A percentile compares a stretch with the other conserved stretches of the same genome.
phyloP scores from a whole-genome alignment of 192 early-diverging fungal species.

The Hyaloraphidium curvatum region DNA sequence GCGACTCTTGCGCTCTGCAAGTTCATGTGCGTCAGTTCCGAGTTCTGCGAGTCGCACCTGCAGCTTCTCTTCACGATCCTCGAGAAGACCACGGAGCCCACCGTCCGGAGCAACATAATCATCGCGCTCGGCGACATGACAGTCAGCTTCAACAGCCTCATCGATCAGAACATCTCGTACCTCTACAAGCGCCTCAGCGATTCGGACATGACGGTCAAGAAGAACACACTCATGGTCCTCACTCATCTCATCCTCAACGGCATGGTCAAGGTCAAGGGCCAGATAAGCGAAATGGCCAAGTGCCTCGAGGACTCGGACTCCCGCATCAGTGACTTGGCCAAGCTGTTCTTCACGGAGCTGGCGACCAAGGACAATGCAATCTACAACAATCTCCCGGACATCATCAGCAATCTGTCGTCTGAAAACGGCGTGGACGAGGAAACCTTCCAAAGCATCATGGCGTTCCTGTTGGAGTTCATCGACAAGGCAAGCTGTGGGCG shows the following conservation, averaged over 20 bases:
- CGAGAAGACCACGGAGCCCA: constrained; percentile 59
- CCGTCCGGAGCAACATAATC: constrained; percentile 81
- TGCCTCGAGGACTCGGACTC: constrained; percentile 75
- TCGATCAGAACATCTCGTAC: constrained; percentile 89
- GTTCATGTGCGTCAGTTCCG: constrained; percentile 89
- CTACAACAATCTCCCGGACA: constrained; percentile 98
- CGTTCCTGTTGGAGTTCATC: constrained; percentile 88
- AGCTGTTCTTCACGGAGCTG: constrained; percentile 91
- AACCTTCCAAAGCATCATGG: constrained; percentile 75
- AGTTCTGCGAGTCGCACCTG: constrained; percentile 85
- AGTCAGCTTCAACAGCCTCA: constrained; percentile 89
- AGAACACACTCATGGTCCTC: constrained; percentile 96
- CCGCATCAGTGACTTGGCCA: constrained; percentile 78
- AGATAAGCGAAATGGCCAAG: constrained; percentile 96
- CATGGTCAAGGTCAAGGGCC: constrained; percentile 98
- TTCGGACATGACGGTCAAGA: constrained; percentile 60
- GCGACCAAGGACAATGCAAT: constrained; percentile 92
- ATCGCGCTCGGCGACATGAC: constrained; percentile 97
- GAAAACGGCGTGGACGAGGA: constrained; percentile 52
- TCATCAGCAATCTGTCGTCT: constrained; percentile 75
- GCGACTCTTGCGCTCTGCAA: constrained; percentile 79
- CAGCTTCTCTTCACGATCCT: constrained; percentile 79
- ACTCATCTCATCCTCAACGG: constrained; percentile 96
- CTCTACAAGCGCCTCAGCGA: constrained; percentile 85
- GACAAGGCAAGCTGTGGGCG: constrained; percentile 33